These are phyloP conservation scores for Uronychia binucleata DNA, from an alignment of 73 alveolate species.

Conservation along the genomic window DNA sequence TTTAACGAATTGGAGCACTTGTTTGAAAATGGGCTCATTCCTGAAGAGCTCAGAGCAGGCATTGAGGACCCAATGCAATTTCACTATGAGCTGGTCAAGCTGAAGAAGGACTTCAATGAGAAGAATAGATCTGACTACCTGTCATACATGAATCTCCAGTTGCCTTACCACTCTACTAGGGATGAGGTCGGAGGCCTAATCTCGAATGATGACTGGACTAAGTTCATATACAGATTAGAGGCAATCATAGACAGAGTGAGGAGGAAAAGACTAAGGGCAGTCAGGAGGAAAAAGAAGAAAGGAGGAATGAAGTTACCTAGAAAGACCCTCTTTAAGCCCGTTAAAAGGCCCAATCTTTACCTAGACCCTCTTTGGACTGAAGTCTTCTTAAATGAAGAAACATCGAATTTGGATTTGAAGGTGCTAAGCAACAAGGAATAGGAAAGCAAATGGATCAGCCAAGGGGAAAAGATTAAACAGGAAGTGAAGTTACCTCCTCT, in stretches of 20 bases:
- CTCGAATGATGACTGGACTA: conserved; percentile 58
- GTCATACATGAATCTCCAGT: conserved; percentile 61
- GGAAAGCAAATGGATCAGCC: background rate
- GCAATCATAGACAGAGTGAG: conserved; percentile 47
- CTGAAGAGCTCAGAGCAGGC: conserved; percentile 35
- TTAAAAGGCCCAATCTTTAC: conserved; percentile 35
- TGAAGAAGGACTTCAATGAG: conserved; percentile 76
- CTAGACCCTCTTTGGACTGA: conserved; percentile 68
- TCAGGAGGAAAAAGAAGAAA: conserved; percentile 67
- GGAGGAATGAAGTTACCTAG: conserved; percentile 62
- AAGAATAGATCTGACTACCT: conserved; percentile 56
- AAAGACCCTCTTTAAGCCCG: conserved; percentile 56
- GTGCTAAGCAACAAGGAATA: background rate
- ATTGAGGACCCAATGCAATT: conserved; percentile 69
- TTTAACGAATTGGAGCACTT: conserved; percentile 56
- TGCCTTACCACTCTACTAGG: conserved; percentile 72
- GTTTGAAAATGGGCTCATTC: conserved; percentile 53
- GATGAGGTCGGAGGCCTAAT: conserved; percentile 78
- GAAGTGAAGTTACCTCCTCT: background rate
- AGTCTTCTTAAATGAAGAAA: conserved; percentile 49
- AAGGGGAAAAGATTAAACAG: background rate
- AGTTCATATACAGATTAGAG: conserved; percentile 53
- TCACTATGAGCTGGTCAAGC: conserved; percentile 58
- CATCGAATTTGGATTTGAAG: background rate
- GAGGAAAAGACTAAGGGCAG: conserved; percentile 50